Conservation (phyloP, 1,139 yeast species). For the Sugiyamaella neomexicana region DNA sequence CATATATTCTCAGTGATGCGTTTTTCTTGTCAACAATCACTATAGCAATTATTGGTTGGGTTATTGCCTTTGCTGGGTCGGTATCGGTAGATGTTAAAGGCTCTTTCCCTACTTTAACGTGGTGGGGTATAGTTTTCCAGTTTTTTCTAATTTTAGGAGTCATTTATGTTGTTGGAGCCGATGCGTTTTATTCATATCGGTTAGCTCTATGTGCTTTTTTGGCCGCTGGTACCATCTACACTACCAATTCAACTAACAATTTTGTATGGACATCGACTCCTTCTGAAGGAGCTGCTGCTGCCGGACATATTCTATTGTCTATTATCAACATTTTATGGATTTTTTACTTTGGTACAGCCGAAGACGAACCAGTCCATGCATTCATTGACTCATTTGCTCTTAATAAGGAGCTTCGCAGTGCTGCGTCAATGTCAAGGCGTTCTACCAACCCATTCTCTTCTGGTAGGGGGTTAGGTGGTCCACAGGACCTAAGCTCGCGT, state of each 20-base stretch:
- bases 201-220: conserved; percentile 55
- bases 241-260: conserved; percentile 77
- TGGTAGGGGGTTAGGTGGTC: conserved; percentile 23
- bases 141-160: conserved; percentile 58
- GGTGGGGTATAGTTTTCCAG: conserved; percentile 98
- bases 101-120: conserved; percentile 74
- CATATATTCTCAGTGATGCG: conserved; percentile 42
- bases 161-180: conserved; percentile 61
- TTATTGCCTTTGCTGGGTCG: conserved; percentile 84
- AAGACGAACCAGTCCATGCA: conserved; percentile 65
- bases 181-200: conserved; percentile 71
- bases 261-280: conserved; percentile 65
- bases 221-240: conserved; percentile 72
- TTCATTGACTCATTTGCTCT: conserved; percentile 73
- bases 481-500: conserved; percentile 16
- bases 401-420: conserved; percentile 24
- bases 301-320: conserved; percentile 82
- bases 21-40: conserved; percentile 43
- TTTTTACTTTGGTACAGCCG: conserved; percentile 65
- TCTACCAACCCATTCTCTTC: conserved; percentile 24
- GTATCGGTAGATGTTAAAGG: conserved; percentile 46
- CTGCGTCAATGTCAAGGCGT: conserved; percentile 23
- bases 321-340: conserved; percentile 78
- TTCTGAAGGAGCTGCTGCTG: conserved; percentile 83
- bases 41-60: conserved; percentile 56